Evolutionary conservation across 768 basidiomycete species (phyloP), one percentile per base, ranked within the genome.

Genomic region (Phallus indusiatus): DNA sequence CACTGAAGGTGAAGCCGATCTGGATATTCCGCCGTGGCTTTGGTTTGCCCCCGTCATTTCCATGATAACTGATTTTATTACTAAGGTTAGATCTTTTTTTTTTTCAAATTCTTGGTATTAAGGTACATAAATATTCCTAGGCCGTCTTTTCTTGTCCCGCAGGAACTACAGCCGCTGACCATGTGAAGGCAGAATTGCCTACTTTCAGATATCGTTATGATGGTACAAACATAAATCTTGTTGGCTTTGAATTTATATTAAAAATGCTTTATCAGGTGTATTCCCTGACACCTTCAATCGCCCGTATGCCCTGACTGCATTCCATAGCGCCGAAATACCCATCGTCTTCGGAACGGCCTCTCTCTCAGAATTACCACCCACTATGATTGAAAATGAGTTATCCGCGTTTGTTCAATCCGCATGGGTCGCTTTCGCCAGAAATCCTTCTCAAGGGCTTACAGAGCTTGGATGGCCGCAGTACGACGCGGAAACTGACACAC

Each of bases 351-450:
- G 66, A 46, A 64, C 66, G 5, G 24, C 62, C 16, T n/a, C 6
- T 48, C n/a, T 21, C n/a, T 9, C 9, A 2, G 21, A 2, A 2
- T n/a, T 48, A 37, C 28, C 28, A 2, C 64, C 64, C 20, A 68
- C 66, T 14, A 54, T 63, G 12, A 61, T 22, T 9, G 69, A 68
- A 54, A 65, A 69, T 17, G 61, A 65, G n/a, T 64, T 76, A 42
- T 70, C 74, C 1, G 66, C 60, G 53, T 72, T 69, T 53, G 55
- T 74, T 1, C 74, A 75, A 60, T 60, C 63, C 6, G 74, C 73
- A 0, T 77, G 76, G 75, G 73, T 75, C 1, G 65, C 71, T 5
- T 77, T 77, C 54, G 74, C 75, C 17, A 67, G 71, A n/a, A 66
- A 75, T 62, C 73, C 75, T 0, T 33, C 55, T 5, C 54, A 67